A percentile compares a stretch with the other conserved stretches of the same genome.
phyloP scores from a whole-genome alignment of 441 rosid species.

The Gossypium lobatum region DNA sequence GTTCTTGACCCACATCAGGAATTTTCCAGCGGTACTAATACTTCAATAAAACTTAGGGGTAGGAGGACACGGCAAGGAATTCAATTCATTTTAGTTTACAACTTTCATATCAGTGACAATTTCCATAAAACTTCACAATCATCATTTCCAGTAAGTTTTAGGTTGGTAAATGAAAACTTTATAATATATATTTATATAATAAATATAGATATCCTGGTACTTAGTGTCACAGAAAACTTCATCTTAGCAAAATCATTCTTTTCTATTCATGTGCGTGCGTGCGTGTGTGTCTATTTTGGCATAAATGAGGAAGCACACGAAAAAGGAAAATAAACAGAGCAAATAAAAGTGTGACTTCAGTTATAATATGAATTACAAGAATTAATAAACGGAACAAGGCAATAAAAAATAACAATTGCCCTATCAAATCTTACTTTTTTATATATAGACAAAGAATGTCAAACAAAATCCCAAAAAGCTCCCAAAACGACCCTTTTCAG shows the following conservation, averaged over 20 bases:
- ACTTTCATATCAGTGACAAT: neutral
- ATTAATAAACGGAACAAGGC: neutral
- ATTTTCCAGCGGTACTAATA: neutral
- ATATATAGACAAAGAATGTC: neutral
- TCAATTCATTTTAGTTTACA: neutral
- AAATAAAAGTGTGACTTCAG: conserved; percentile 1
- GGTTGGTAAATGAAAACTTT: neutral
- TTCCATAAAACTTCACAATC: neutral
- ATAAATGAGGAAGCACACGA: neutral
- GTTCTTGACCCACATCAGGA: neutral
- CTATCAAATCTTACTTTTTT: neutral
- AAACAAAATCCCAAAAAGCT: neutral
- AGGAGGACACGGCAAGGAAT: neutral
- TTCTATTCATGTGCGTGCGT: neutral
- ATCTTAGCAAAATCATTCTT: neutral
- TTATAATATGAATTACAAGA: neutral
- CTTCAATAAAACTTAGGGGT: neutral
- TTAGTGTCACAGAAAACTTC: neutral
- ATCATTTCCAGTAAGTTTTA: neutral
- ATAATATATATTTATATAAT: too few species aligned
- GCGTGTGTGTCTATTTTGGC: neutral
- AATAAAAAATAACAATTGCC: neutral
- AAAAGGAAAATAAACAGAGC: neutral
- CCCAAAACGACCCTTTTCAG: neutral
- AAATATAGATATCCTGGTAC: neutral